Evolutionary conservation across 495 filamentous ascomycete genomes (phyloP).

Genomic region (Podospora didyma): DNA sequence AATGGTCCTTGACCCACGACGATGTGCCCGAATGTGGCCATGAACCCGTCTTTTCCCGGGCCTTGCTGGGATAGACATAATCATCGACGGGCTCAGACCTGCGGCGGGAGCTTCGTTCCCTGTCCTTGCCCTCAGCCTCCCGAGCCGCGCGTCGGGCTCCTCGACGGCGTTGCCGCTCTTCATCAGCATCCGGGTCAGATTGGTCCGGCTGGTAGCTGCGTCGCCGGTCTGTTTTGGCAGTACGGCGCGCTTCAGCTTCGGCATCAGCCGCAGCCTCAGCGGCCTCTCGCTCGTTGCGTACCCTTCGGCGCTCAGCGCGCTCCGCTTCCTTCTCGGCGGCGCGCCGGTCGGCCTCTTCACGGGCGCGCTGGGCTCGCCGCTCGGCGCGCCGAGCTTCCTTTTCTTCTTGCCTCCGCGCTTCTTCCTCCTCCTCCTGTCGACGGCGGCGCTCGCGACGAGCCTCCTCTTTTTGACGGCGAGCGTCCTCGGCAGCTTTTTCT

Average conservation of each 20-base stretch:
- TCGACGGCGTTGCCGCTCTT: constrained; percentile 46
- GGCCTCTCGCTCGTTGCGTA: constrained; percentile 38
- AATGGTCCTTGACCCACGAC: constrained; percentile 59
- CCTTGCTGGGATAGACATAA: constrained; percentile 43
- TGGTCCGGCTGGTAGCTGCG: constrained; percentile 17
- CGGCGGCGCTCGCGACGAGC: constrained; percentile 41
- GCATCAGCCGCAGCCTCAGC: constrained; percentile 39
- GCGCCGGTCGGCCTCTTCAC: constrained; percentile 40
- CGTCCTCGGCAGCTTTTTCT: constrained; percentile 45
- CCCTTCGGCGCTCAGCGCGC: constrained; percentile 38
- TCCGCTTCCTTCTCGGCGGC: constrained; percentile 37
- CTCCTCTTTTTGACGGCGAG: constrained; percentile 40
- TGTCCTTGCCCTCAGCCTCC: constrained; percentile 23
- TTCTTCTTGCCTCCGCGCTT: constrained; percentile 45
- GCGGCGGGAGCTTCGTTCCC: constrained; percentile 18
- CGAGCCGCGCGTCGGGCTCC: constrained; percentile 43
- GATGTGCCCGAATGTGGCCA: constrained; percentile 56
- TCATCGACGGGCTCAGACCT: constrained; percentile 35
- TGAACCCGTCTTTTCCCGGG: constrained; percentile 33
- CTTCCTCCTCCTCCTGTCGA: constrained; percentile 41
- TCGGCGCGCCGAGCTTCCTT: constrained; percentile 50
- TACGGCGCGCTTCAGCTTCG: constrained; percentile 45
- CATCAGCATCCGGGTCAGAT: constrained; percentile 34
- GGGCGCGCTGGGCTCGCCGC: constrained; percentile 41
- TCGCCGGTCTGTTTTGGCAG: constrained; percentile 32